Conservation (phyloP, 2,329 filamentous ascomycete species). For the Aureobasidium zeae region DNA sequence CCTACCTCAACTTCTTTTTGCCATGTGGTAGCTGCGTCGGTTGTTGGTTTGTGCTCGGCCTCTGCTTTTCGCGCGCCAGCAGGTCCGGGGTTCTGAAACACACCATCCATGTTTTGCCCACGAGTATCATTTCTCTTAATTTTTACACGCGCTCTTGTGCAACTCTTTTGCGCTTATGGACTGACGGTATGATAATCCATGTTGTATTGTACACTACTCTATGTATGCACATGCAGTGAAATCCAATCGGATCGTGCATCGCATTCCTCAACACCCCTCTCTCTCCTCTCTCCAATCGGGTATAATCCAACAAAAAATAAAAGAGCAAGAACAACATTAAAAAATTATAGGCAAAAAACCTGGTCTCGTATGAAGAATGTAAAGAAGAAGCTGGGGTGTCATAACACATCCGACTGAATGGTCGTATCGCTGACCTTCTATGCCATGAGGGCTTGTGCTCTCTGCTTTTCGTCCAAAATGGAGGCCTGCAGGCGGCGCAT, state of each 20-base stretch:
- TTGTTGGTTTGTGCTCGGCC: no score
- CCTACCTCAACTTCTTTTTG: no score
- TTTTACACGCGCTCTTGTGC: no score
- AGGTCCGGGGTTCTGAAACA: no score
- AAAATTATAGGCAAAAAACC: constrained; percentile 9
- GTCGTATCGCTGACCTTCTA: background rate
- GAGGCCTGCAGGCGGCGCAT: constrained; percentile 17
- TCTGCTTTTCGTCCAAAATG: constrained; percentile 17
- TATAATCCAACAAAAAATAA: constrained; percentile 9
- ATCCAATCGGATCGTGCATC: background rate
- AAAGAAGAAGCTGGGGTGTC: background rate
- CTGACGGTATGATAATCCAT: no score
- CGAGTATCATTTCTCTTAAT: no score
- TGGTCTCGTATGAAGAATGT: background rate
- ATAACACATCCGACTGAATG: background rate
- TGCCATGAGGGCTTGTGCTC: constrained; percentile 13
- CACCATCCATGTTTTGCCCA: no score
- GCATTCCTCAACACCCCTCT: background rate
- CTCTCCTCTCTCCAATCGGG: background rate
- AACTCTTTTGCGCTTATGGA: no score
- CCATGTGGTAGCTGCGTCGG: no score
- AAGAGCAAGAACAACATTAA: constrained; percentile 4
- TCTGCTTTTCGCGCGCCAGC: no score
- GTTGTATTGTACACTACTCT: background rate
- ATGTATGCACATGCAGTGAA: background rate